Percentiles rank a stretch among this genome's conserved stretches.
Conservation (phyloP, 345 rosid species). For the Hibiscus mutabilis region DNA sequence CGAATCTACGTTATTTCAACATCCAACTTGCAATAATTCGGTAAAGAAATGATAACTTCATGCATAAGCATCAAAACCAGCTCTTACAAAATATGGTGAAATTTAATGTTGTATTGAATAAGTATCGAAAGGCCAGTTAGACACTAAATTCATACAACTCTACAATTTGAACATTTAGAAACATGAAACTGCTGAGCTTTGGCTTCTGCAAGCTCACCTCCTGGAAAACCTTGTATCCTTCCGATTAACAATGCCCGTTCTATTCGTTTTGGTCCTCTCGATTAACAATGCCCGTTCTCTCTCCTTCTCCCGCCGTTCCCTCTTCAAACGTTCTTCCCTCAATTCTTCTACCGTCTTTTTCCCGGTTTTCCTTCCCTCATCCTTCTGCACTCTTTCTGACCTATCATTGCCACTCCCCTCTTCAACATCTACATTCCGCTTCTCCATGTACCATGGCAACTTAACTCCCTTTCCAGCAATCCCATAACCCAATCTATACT, state of each 20-base stretch:
- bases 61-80: neutral
- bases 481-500: slow-evolving; percentile 79
- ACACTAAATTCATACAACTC: neutral
- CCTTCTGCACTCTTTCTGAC: slow-evolving; percentile 15
- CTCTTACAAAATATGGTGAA: neutral
- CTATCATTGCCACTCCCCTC: slow-evolving; percentile 27
- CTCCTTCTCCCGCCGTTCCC: slow-evolving; percentile 75
- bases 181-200: neutral
- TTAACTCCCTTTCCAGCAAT: slow-evolving; percentile 92
- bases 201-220: slow-evolving; percentile 30
- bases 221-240: slow-evolving; percentile 37
- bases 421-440: slow-evolving; percentile 27
- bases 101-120: too few relatives aligned
- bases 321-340: slow-evolving; percentile 66
- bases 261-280: slow-evolving; percentile 41
- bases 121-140: neutral
- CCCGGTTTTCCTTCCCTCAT: slow-evolving; percentile 41
- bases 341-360: slow-evolving; percentile 71
- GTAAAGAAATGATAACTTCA: neutral
- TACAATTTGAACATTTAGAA: neutral
- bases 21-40: neutral
- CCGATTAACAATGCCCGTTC: too few relatives aligned
- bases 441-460: slow-evolving; percentile 87
- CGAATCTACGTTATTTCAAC: neutral
- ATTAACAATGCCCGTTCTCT: slow-evolving; percentile 48